phyloP scores from a whole-genome alignment of 2,329 filamentous ascomycete genomes.

The Periconia macrospinosa region DNA sequence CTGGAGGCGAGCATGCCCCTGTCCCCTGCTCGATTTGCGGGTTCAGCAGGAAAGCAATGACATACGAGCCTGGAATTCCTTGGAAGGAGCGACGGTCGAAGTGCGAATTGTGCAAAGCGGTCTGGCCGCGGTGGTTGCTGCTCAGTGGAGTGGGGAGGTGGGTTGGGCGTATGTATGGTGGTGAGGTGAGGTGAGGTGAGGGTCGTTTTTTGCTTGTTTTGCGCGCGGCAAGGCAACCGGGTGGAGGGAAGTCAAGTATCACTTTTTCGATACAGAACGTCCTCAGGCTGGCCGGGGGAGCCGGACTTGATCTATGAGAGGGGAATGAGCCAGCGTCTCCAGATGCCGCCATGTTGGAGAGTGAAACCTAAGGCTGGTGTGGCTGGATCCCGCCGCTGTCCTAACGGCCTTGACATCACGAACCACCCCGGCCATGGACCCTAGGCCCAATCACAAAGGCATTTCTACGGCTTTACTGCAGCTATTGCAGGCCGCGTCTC shows the following conservation, averaged over 20 bases:
- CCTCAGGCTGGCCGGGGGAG: conserved; percentile 5
- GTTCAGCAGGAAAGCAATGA: conserved; percentile 2
- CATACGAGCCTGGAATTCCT: not conserved
- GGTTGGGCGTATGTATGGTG: not conserved
- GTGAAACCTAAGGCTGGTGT: conserved; percentile 30
- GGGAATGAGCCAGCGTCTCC: conserved; percentile 15
- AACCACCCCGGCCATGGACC: not conserved
- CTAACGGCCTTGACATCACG: conserved; percentile 32
- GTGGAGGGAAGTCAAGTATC: no score
- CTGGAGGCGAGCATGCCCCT: conserved; percentile 20
- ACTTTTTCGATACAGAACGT: not conserved
- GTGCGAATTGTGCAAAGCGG: not conserved
- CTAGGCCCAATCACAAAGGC: conserved; percentile 7
- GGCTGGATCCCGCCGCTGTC: conserved; percentile 26
- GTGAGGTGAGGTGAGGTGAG: not conserved
- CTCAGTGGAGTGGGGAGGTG: not conserved
- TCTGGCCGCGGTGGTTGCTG: not conserved
- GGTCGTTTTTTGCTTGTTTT: not conserved
- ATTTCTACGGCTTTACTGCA: not conserved
- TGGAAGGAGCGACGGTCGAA: not conserved
- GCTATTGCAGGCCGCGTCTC: not conserved
- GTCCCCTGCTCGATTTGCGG: conserved; percentile 4
- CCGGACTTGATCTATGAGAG: conserved; percentile 7
- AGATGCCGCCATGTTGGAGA: conserved; percentile 24
- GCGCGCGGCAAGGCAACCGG: not conserved